phyloP scores from a whole-genome alignment of 371 early-diverging fungal genomes.

The Neoconidiobolus thromboides region DNA sequence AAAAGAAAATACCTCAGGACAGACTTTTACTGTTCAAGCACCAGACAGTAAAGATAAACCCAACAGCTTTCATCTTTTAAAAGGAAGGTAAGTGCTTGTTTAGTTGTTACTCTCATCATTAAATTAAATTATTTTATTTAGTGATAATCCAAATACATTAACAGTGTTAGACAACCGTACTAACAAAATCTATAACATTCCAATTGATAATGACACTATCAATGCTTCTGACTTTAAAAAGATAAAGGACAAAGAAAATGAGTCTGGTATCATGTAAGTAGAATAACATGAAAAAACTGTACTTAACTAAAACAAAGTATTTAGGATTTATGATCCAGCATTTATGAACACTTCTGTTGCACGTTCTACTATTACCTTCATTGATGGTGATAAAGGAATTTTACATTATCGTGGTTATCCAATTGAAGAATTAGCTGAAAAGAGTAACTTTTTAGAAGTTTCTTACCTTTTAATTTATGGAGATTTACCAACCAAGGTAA shows the following conservation, averaged over 20 bases:
- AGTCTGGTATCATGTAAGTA: conserved; percentile 10
- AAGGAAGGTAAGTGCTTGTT: too few species aligned
- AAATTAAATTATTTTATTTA: not conserved
- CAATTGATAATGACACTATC: conserved; percentile 15
- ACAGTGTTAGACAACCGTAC: conserved; percentile 20
- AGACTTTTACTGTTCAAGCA: too few species aligned
- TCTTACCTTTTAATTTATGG: conserved; percentile 26
- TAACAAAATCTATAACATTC: conserved; percentile 17
- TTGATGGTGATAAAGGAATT: conserved; percentile 40
- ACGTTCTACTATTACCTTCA: conserved; percentile 27
- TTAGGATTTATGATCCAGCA: conserved; percentile 12
- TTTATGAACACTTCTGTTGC: conserved; percentile 37
- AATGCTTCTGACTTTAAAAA: conserved; percentile 13
- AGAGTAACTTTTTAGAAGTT: conserved; percentile 21
- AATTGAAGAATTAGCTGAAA: conserved; percentile 24
- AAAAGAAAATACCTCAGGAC: too few species aligned
- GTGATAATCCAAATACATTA: conserved; percentile 8
- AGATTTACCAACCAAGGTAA: conserved; percentile 16
- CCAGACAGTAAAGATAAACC: too few species aligned
- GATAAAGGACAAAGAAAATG: conserved; percentile 11
- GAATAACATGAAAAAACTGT: not conserved
- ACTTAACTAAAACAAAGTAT: not conserved
- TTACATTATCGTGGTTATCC: conserved; percentile 28
- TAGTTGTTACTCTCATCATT: too few species aligned
- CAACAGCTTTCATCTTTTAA: too few species aligned